A percentile compares a stretch with the other conserved stretches of the same genome.
These are phyloP conservation scores for Helianthus tuberosus DNA, from an alignment of 129 eudicot species.

Conservation along the genomic window DNA sequence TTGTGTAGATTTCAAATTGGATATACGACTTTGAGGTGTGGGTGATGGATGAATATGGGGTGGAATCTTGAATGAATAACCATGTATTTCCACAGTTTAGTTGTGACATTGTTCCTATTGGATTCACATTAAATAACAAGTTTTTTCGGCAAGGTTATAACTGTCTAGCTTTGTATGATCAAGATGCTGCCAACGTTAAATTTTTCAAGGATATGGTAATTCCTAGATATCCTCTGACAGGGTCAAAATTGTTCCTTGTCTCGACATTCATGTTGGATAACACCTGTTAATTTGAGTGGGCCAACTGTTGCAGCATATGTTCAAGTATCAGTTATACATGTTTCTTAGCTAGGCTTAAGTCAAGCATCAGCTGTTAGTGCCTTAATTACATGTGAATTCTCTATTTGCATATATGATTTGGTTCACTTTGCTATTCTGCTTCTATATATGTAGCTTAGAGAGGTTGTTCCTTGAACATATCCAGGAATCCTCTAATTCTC, in stretches of 20 bases:
- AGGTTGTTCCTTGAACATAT: too few species aligned
- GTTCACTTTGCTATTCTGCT: too few species aligned
- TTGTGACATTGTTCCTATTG: not conserved
- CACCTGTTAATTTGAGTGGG: not conserved
- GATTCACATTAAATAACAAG: slow-evolving; percentile 2
- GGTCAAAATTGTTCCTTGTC: not conserved
- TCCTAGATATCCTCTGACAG: too few species aligned
- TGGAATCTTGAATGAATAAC: not conserved
- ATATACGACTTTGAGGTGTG: not conserved
- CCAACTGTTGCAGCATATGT: too few species aligned
- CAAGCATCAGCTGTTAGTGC: too few species aligned
- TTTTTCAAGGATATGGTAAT: not conserved
- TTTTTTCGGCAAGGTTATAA: not conserved
- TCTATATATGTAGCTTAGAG: too few species aligned
- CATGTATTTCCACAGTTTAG: not conserved
- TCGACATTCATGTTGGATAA: slow-evolving; percentile 18
- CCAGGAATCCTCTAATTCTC: too few species aligned
- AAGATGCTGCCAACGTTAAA: not conserved
- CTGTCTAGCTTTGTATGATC: not conserved
- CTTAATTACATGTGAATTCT: too few species aligned
- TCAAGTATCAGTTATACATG: too few species aligned
- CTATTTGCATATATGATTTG: too few species aligned
- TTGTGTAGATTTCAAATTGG: too few species aligned
- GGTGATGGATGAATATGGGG: not conserved
- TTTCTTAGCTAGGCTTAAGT: too few species aligned